Evolutionary conservation across 2,329 filamentous ascomycete genomes (phyloP).

Genomic region (Atkinsonella texensis): DNA sequence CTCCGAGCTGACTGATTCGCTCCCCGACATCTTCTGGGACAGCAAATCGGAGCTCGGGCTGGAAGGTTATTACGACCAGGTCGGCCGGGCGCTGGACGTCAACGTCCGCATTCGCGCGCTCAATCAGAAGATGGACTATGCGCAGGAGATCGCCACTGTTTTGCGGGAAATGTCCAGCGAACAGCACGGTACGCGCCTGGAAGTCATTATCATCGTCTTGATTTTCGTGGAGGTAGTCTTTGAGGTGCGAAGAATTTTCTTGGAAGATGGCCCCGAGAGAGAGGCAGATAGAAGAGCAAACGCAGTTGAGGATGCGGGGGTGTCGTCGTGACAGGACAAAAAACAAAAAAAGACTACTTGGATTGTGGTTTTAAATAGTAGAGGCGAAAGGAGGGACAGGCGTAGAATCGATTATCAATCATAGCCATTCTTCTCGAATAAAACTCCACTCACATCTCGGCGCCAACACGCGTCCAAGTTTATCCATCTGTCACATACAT

Average conservation of each 20-base stretch:
- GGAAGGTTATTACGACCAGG: conserved; percentile 90
- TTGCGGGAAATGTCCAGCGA: conserved; percentile 81
- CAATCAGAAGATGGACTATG: conserved; percentile 97
- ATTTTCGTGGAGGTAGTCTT: conserved; percentile 90
- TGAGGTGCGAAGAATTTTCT: conserved; percentile 63
- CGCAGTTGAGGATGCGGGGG: conserved; percentile 10
- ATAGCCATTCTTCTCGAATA: neutral
- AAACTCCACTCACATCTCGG: neutral
- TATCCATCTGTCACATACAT: no score
- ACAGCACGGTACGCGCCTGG: conserved; percentile 74
- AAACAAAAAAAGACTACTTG: no score
- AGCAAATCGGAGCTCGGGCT: conserved; percentile 75
- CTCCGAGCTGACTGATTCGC: conserved; percentile 86
- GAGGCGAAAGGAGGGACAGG: neutral
- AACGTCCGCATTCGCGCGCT: conserved; percentile 80
- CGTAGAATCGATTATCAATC: neutral
- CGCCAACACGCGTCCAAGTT: no score
- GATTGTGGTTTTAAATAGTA: neutral
- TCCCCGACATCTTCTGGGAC: conserved; percentile 97
- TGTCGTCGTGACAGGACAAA: neutral
- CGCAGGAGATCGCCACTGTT: conserved; percentile 85
- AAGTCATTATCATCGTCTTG: conserved; percentile 91
- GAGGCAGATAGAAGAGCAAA: conserved; percentile 9
- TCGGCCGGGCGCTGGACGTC: conserved; percentile 81
- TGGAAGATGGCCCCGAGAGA: conserved; percentile 39